Evolutionary conservation across 352 stramenopile genomes (phyloP).

Genomic region (Phytophthora pluvialis): DNA sequence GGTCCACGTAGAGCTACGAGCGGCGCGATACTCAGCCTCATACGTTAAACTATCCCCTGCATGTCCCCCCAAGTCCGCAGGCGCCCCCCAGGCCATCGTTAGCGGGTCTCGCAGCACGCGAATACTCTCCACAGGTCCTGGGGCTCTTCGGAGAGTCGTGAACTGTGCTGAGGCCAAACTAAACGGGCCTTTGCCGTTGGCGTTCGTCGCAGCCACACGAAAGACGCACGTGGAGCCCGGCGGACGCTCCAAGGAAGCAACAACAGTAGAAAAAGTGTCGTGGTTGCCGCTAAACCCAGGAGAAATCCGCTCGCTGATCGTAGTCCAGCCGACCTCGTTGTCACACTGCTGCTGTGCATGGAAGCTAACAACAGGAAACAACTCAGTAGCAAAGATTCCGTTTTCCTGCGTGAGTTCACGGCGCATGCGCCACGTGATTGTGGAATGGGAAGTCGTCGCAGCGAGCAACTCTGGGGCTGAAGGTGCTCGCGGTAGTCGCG

Average conservation of each 20-base stretch:
- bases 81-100: slow-evolving; percentile 46
- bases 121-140: slow-evolving; percentile 30
- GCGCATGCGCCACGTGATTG: slow-evolving; percentile 52
- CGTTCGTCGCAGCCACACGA: slow-evolving; percentile 56
- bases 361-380: slow-evolving; percentile 55
- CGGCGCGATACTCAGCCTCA: slow-evolving; percentile 52
- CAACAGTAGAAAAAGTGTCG: slow-evolving; percentile 32
- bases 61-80: slow-evolving; percentile 34
- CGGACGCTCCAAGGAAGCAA: slow-evolving; percentile 31
- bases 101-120: slow-evolving; percentile 34
- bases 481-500: slow-evolving; percentile 45
- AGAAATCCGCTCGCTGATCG: slow-evolving; percentile 32
- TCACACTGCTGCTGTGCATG: slow-evolving; percentile 62
- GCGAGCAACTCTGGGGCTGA: slow-evolving; percentile 50
- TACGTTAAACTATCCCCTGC: slow-evolving; percentile 29
- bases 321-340: slow-evolving; percentile 53
- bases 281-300: slow-evolving; percentile 33
- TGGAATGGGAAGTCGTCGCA: slow-evolving; percentile 40
- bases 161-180: slow-evolving; percentile 44
- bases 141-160: slow-evolving; percentile 34
- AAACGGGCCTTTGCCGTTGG: slow-evolving; percentile 63
- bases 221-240: slow-evolving; percentile 63
- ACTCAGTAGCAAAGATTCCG: slow-evolving; percentile 18
- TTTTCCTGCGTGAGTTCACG: slow-evolving; percentile 23
- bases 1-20: slow-evolving; percentile 56